These are phyloP conservation scores for Penicillium bovifimosum DNA, from an alignment of 495 filamentous ascomycete genomes.

Conservation along the genomic window DNA sequence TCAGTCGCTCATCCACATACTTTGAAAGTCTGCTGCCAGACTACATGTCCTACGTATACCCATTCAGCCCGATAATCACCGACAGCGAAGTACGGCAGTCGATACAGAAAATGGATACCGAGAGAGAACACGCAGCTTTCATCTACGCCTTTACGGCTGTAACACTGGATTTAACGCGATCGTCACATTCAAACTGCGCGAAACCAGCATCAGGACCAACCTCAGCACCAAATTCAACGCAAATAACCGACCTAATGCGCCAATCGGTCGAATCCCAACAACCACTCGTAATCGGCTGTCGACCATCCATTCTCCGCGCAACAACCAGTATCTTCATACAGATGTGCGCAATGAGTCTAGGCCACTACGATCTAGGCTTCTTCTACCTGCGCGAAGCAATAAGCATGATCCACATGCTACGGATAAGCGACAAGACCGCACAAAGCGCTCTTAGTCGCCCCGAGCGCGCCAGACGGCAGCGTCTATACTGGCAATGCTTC, in stretches of 20 bases:
- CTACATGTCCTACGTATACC: constrained; percentile 26
- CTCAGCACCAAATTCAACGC: constrained; percentile 8
- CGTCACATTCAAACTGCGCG: too few relatives aligned
- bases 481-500: constrained; percentile 30
- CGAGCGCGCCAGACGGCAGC: constrained; percentile 23
- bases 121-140: constrained; percentile 19
- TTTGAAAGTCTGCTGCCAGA: constrained; percentile 14
- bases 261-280: constrained; percentile 22
- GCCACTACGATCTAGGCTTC: constrained; percentile 25
- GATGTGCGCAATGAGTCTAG: constrained; percentile 23
- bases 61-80: constrained; percentile 26
- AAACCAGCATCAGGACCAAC: too few relatives aligned
- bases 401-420: constrained; percentile 24
- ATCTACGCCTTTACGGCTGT: constrained; percentile 26
- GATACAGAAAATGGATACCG: constrained; percentile 18
- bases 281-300: constrained; percentile 15
- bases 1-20: constrained; percentile 5
- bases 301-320: constrained; percentile 15
- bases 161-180: constrained; percentile 24
- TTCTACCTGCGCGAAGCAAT: constrained; percentile 30
- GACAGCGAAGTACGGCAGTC: constrained; percentile 16
- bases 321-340: constrained; percentile 22
- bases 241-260: constrained; percentile 15
- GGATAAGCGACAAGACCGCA: constrained; percentile 14
- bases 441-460: constrained; percentile 10